Evolutionary conservation across 768 basidiomycete species (phyloP).

Genomic region (Tricholoma saponaceum): DNA sequence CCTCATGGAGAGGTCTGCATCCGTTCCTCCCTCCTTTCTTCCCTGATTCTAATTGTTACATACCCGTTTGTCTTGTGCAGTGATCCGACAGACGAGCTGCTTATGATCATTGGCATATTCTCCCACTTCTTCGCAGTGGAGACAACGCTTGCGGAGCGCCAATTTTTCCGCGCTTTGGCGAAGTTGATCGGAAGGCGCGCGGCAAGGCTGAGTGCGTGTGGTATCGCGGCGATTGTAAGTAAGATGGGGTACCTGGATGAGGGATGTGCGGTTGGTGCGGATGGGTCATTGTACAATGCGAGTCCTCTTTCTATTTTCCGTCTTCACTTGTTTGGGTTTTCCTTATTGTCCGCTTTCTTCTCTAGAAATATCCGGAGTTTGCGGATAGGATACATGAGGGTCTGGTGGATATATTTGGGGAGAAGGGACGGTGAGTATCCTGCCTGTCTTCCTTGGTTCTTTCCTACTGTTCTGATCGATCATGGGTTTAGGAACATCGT

Average conservation of each 20-base stretch:
- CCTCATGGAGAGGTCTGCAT: constrained; percentile 83
- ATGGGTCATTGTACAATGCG: constrained; percentile 94
- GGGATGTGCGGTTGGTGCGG: constrained; percentile 85
- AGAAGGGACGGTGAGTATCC: constrained; percentile 77
- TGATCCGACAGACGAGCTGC: constrained; percentile 93
- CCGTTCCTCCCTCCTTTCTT: neutral
- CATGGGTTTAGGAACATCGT: constrained; percentile 50
- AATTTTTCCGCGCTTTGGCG: constrained; percentile 95
- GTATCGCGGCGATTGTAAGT: constrained; percentile 93
- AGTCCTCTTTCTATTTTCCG: constrained; percentile 21
- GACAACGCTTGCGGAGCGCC: constrained; percentile 93
- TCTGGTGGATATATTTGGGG: constrained; percentile 91
- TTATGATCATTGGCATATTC: constrained; percentile 97
- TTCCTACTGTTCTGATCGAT: neutral
- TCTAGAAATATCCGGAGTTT: constrained; percentile 95
- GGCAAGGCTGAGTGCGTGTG: constrained; percentile 88
- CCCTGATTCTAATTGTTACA: neutral
- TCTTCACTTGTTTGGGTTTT: neutral
- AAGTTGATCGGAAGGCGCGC: constrained; percentile 87
- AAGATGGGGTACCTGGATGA: constrained; percentile 94
- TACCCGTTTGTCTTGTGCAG: constrained; percentile 31
- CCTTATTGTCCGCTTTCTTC: neutral
- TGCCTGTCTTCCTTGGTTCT: neutral
- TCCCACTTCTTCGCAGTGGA: constrained; percentile 95
- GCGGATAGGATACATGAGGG: constrained; percentile 92